Evolutionary conservation across 2,329 filamentous ascomycete genomes (phyloP).

Genomic region (Fusarium sp.): DNA sequence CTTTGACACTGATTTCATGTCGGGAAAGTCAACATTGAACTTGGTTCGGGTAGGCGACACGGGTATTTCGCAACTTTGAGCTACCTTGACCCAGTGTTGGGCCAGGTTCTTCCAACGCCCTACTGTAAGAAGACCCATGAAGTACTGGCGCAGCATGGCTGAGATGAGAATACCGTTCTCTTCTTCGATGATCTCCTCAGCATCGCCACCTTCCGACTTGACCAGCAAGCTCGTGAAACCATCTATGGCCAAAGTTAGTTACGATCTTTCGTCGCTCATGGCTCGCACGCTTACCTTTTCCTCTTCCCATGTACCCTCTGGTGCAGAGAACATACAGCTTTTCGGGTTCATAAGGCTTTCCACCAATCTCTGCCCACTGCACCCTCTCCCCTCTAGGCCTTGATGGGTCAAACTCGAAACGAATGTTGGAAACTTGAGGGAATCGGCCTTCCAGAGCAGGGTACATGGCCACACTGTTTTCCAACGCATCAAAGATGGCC

Average conservation of each 20-base stretch:
- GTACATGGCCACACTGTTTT: constrained; percentile 84
- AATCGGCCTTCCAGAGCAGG: constrained; percentile 87
- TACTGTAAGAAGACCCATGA: constrained; percentile 84
- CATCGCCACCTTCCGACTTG: constrained; percentile 78
- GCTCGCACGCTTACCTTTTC: constrained; percentile 65
- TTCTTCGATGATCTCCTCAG: constrained; percentile 83
- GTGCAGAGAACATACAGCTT: constrained; percentile 80
- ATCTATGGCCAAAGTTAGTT: constrained; percentile 60
- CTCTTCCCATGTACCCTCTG: constrained; percentile 87
- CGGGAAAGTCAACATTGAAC: constrained; percentile 37
- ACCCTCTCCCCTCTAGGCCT: constrained; percentile 72
- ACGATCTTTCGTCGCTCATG: no score
- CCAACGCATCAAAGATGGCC: constrained; percentile 81
- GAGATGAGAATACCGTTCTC: constrained; percentile 90
- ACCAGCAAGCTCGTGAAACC: constrained; percentile 83
- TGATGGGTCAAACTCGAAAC: constrained; percentile 76
- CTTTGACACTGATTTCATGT: constrained; percentile 39
- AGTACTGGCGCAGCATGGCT: constrained; percentile 89
- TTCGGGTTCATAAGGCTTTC: constrained; percentile 69
- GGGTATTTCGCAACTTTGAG: constrained; percentile 68
- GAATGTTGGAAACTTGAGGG: constrained; percentile 87
- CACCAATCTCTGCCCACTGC: constrained; percentile 69
- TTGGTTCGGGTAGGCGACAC: constrained; percentile 52
- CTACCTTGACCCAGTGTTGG: constrained; percentile 75
- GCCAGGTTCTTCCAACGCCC: constrained; percentile 83